A percentile compares a stretch with the other conserved stretches of the same genome.
Conservation (phyloP, 192 early-diverging fungal genomes). For the Physocladia obscura region DNA sequence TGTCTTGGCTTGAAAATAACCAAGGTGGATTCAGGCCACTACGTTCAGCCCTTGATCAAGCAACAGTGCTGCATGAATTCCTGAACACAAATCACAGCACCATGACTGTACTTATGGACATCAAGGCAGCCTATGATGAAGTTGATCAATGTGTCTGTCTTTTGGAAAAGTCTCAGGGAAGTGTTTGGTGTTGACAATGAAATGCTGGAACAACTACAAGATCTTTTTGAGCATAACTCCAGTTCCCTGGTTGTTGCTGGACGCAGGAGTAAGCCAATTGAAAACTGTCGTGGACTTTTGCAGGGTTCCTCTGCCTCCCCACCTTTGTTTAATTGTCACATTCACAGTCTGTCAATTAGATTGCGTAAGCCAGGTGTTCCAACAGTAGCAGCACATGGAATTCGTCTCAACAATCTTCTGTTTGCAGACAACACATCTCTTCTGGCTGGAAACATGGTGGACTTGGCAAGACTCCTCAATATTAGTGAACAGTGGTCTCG, state of each 20-base stretch:
- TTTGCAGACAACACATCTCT: neutral
- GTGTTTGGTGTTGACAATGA: no score
- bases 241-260: neutral
- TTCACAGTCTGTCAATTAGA: neutral
- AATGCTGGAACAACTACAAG: no score
- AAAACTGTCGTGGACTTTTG: neutral
- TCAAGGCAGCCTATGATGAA: no score
- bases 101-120: no score
- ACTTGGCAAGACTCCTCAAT: neutral
- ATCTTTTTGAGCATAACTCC: no score
- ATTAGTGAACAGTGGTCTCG: neutral
- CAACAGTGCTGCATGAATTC: neutral
- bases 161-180: no score
- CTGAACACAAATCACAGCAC: no score
- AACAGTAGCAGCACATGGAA: neutral
- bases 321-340: neutral
- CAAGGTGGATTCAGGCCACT: neutral
- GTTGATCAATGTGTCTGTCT: no score
- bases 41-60: neutral
- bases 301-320: neutral
- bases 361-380: neutral
- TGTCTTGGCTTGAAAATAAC: neutral
- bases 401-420: neutral
- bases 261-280: neutral
- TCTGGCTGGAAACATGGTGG: neutral